Base-by-base conservation (phyloP, 345 rosid species). In the Acer campestre region DNA sequence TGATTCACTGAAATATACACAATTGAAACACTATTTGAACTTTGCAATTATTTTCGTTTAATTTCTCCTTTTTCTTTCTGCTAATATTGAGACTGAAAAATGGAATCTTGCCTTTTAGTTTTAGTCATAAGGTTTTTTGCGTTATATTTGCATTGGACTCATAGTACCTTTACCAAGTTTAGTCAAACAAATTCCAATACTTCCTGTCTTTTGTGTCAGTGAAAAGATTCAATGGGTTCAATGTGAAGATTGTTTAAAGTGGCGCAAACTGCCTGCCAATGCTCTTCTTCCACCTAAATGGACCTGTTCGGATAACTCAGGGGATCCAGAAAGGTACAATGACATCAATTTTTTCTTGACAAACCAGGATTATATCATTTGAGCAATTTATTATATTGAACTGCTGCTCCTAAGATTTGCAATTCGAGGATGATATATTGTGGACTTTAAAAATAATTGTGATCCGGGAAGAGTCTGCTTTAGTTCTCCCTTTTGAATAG, bases 321-420 rank as follows among this genome's bases (percentile, higher is more conserved):
- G 94, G 97, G 93, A 92, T 80, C 88, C 82, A 69, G 90, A 89
- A 83, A 92, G 93, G 97, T 90, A 86, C 16, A 70, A 20, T 61
- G 25, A 48, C 65, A 46, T 61, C 68, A 49, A 61, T 25, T 59
- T 64, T 64, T 64, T 58, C 51, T 11, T 46, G 12, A 48, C 48
- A 29, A 63, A 63, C n/a, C 27, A 27, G 29, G n/a, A 10, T 8
- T 48, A 1, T n/a, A 17, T 18, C 13, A 6, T 63, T 74, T 64
- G 46, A 44, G 61, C 25, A 18, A 46, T 42, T 62, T 16, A 63
- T 61, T 20, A 23, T 44, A 42, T 61, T 67, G 27, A 42, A 61
- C n/a, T 59, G 25, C 23, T 22, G 31, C 58, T 23, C 40, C 17
- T 0, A 11, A 22, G 67, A 42, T 44, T 67, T 62, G 17, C 38